phyloP scores from a whole-genome alignment of 2,329 filamentous ascomycete species.

The Exophiala aquamarina region DNA sequence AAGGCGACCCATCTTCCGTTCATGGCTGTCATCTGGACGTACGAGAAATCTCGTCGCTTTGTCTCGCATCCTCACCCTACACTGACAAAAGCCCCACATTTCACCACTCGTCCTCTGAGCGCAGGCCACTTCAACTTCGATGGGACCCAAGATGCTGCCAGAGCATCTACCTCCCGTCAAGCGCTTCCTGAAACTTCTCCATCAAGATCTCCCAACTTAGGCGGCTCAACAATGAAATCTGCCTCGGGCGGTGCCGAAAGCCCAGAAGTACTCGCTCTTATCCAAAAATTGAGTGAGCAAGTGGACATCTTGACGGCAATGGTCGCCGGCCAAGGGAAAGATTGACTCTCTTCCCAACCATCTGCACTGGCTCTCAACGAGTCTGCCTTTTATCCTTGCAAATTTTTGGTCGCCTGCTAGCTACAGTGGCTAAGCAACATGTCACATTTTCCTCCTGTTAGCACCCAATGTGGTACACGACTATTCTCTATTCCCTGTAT shows the following conservation, averaged over 20 bases:
- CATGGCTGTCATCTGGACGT: constrained; percentile 58
- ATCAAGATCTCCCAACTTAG: constrained; percentile 10
- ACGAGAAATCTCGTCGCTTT: constrained; percentile 43
- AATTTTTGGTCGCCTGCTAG: too few species aligned
- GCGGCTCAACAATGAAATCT: constrained; percentile 18
- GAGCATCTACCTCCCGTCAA: constrained; percentile 11
- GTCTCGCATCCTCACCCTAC: constrained; percentile 27
- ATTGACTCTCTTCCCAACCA: constrained; percentile 9
- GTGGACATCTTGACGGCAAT: constrained; percentile 29
- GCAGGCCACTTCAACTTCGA: constrained; percentile 17
- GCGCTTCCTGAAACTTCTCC: constrained; percentile 19
- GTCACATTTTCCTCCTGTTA: too few species aligned
- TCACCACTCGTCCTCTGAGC: constrained; percentile 19
- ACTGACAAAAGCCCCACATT: constrained; percentile 19
- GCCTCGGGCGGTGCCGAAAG: constrained; percentile 22
- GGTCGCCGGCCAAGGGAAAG: constrained; percentile 27
- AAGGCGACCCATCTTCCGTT: constrained; percentile 60
- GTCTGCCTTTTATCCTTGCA: too few species aligned
- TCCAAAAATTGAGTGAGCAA: constrained; percentile 27
- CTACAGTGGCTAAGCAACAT: too few species aligned
- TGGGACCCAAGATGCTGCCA: constrained; percentile 16
- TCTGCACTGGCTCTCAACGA: too few species aligned
- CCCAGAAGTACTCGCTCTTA: constrained; percentile 24
- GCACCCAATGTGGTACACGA: too few species aligned
- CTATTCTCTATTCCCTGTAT: too few species aligned